phyloP scores from a whole-genome alignment of 1,284 basidiomycete species.

The Neotropicomus parvogracilis region DNA sequence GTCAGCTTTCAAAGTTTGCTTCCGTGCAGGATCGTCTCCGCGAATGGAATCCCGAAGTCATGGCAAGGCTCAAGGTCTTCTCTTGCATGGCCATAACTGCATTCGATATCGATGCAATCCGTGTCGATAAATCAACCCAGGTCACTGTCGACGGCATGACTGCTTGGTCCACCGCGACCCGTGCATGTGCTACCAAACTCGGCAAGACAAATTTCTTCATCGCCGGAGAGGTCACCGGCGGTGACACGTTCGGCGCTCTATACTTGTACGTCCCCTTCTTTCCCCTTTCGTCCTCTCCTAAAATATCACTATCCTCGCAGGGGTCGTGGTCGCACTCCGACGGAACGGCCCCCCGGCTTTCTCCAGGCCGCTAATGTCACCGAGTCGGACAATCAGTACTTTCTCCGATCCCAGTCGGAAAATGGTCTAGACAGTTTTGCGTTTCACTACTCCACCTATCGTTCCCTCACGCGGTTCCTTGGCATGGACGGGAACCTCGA shows the following conservation, averaged over 20 bases:
- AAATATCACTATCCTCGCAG: constrained; percentile 34
- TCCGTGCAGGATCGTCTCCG: constrained; percentile 91
- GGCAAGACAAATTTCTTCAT: constrained; percentile 88
- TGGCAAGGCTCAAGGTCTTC: constrained; percentile 72
- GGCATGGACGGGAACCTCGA: constrained; percentile 91
- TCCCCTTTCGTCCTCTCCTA: neutral
- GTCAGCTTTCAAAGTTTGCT: constrained; percentile 90
- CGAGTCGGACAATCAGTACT: constrained; percentile 61
- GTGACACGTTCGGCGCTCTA: constrained; percentile 82
- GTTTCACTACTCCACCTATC: constrained; percentile 92
- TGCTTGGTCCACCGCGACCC: constrained; percentile 68
- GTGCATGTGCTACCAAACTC: constrained; percentile 65
- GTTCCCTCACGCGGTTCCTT: constrained; percentile 75
- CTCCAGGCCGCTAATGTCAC: constrained; percentile 66
- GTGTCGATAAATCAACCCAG: constrained; percentile 92
- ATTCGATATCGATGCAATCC: constrained; percentile 87
- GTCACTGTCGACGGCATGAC: constrained; percentile 80
- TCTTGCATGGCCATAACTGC: constrained; percentile 82
- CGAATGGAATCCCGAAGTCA: constrained; percentile 79
- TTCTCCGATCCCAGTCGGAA: constrained; percentile 63
- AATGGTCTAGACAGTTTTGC: constrained; percentile 74
- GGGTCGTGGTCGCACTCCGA: constrained; percentile 81
- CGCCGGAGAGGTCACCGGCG: constrained; percentile 91
- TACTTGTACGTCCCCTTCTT: constrained; percentile 59
- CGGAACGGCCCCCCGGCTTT: constrained; percentile 62